Percentiles rank a stretch among this genome's conserved stretches.
These are phyloP conservation scores for Solanum chiquidenum DNA, from an alignment of 257 asterid species.

Conservation along the genomic window DNA sequence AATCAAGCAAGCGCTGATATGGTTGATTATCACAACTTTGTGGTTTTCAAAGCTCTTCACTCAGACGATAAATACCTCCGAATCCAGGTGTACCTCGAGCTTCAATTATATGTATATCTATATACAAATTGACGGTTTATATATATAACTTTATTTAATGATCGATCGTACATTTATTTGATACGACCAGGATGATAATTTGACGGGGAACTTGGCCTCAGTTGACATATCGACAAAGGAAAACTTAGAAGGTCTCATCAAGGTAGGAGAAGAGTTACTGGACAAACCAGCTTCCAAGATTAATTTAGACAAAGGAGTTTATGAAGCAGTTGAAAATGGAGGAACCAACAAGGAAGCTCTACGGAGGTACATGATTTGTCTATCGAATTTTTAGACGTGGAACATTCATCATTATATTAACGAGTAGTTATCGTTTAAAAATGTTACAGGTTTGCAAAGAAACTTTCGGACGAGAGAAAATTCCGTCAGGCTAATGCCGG, in stretches of 20 bases:
- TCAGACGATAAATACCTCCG: constrained; percentile 46
- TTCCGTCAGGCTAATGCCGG: not conserved
- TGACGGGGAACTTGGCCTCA: constrained; percentile 28
- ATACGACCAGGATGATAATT: constrained; percentile 25
- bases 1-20: constrained; percentile 41
- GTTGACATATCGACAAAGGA: constrained; percentile 32
- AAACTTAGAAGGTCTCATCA: constrained; percentile 36
- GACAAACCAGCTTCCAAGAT: constrained; percentile 31
- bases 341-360: constrained; percentile 49
- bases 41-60: constrained; percentile 41
- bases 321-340: constrained; percentile 25
- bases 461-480: constrained; percentile 42
- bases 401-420: not conserved
- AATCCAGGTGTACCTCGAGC: constrained; percentile 32
- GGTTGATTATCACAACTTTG: constrained; percentile 44
- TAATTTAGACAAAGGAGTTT: constrained; percentile 23
- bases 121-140: too few relatives aligned
- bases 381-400: not conserved
- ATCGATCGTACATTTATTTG: not conserved
- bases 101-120: not conserved
- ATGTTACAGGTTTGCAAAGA: constrained; percentile 32
- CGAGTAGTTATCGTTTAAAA: not conserved
- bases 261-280: constrained; percentile 38
- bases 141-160: not conserved
- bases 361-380: constrained; percentile 9